Conservation (phyloP, 805 yeast genomes). For the Priceomyces medius region DNA sequence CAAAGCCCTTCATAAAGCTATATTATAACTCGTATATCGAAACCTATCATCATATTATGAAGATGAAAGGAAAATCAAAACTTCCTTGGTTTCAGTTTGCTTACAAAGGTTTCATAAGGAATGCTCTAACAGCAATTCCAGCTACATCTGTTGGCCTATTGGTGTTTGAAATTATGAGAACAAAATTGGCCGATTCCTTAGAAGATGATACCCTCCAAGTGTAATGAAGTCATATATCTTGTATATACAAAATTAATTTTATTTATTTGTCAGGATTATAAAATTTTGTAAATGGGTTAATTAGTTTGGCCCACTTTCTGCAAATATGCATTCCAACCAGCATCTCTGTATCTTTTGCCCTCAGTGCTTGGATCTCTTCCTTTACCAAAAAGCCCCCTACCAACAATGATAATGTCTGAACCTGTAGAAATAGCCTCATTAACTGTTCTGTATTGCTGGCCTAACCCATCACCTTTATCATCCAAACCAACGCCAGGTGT, state of each 20-base stretch:
- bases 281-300: background rate
- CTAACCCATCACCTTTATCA: conserved; percentile 92
- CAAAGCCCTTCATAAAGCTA: conserved; percentile 42
- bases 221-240: conserved; percentile 8
- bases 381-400: conserved; percentile 92
- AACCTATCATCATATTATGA: conserved; percentile 61
- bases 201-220: conserved; percentile 20
- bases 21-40: conserved; percentile 77
- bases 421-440: conserved; percentile 80
- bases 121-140: conserved; percentile 76
- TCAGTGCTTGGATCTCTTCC: conserved; percentile 89
- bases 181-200: conserved; percentile 32
- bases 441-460: conserved; percentile 96
- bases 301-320: conserved; percentile 27
- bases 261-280: background rate
- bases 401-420: conserved; percentile 96
- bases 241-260: conserved; percentile 6
- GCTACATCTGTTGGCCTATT: conserved; percentile 85
- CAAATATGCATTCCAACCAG: conserved; percentile 93
- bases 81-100: conserved; percentile 62
- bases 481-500: conserved; percentile 99
- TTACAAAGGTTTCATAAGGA: conserved; percentile 74
- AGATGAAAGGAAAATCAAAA: conserved; percentile 54
- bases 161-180: conserved; percentile 79
- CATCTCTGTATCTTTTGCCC: conserved; percentile 83